Conservation (phyloP, 768 basidiomycete genomes). For the Guyanaporus albipodus region DNA sequence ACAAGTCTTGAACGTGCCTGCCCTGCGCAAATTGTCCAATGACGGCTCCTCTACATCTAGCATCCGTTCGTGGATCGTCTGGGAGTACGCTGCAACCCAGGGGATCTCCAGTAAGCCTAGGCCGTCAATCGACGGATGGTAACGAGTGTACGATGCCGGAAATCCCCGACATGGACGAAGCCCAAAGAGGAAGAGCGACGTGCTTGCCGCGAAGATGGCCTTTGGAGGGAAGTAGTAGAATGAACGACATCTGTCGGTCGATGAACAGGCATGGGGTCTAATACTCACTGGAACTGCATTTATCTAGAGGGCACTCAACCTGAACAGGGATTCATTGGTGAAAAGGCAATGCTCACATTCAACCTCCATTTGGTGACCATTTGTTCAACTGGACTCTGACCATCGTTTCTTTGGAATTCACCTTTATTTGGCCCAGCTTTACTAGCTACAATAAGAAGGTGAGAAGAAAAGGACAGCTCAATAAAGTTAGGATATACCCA, state of each 20-base stretch:
- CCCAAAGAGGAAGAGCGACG: neutral
- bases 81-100: neutral
- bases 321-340: neutral
- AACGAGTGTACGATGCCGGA: neutral
- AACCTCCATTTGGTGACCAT: neutral
- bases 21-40: neutral
- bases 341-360: neutral
- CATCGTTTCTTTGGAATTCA: too few species aligned
- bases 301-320: too few species aligned
- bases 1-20: neutral
- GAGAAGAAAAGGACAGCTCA: too few species aligned
- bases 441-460: too few species aligned
- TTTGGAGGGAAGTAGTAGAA: too few species aligned
- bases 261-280: neutral
- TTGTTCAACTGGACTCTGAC: neutral
- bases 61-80: neutral
- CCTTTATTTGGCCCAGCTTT: too few species aligned
- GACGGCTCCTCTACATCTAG: neutral
- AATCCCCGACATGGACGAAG: neutral
- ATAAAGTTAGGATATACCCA: too few species aligned
- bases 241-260: too few species aligned
- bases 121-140: neutral
- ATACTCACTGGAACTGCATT: neutral
- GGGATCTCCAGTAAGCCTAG: neutral
- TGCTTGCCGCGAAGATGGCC: neutral